Conservation (phyloP, 78 protist genomes). For the Dictyostelium firmibasis region DNA sequence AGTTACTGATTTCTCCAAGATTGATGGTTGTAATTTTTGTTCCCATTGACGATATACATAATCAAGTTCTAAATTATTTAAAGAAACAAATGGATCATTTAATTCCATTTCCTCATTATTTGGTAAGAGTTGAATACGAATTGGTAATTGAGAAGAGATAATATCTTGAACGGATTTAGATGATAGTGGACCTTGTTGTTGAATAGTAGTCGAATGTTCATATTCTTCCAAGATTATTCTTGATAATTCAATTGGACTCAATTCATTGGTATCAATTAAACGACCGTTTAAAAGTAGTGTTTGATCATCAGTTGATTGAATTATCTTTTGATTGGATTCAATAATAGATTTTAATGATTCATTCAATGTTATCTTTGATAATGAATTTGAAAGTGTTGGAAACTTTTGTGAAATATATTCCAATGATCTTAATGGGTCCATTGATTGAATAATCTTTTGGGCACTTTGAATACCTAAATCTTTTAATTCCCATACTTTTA, state of each 20-base stretch:
- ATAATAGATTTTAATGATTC: constrained; percentile 15
- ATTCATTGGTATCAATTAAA: neutral
- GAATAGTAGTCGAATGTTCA: neutral
- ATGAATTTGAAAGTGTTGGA: constrained; percentile 41
- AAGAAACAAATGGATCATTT: neutral
- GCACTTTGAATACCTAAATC: constrained; percentile 79
- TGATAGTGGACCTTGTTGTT: neutral
- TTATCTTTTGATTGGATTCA: constrained; percentile 12
- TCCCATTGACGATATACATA: constrained; percentile 24
- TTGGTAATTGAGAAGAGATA: neutral
- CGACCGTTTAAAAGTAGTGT: constrained; percentile 12
- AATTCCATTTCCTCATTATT: neutral
- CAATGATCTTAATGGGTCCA: constrained; percentile 56
- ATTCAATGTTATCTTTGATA: constrained; percentile 23
- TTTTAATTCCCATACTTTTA: constrained; percentile 71
- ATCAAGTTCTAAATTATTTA: constrained; percentile 35
- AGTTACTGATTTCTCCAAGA: neutral
- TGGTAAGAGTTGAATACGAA: constrained; percentile 43
- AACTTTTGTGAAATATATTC: constrained; percentile 44
- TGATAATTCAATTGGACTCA: neutral
- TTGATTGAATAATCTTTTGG: constrained; percentile 38
- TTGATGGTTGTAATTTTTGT: neutral
- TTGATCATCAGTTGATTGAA: neutral
- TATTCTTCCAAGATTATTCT: neutral
- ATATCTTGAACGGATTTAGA: neutral